Percentiles rank a stretch among this genome's conserved stretches.
Evolutionary conservation across 805 yeast genomes (phyloP).

Genomic region (Pichia deserticola): DNA sequence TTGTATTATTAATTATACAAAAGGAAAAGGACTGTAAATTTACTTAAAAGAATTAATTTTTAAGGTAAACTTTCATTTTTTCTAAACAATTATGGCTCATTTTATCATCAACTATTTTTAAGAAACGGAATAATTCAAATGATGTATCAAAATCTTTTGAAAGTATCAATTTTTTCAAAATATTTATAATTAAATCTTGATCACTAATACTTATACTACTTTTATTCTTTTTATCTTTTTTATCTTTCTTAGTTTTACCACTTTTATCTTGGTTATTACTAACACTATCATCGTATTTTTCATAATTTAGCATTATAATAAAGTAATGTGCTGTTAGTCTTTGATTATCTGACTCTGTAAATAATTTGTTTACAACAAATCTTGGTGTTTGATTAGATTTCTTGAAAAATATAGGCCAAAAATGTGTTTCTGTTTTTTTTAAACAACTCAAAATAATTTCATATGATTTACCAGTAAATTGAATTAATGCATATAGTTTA

Average conservation of each 20-base stretch:
- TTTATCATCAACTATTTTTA: constrained; percentile 39
- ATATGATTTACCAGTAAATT: constrained; percentile 25
- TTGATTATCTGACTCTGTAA: constrained; percentile 31
- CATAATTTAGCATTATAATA: constrained; percentile 45
- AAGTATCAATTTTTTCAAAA: constrained; percentile 35
- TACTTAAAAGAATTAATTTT: too few species aligned
- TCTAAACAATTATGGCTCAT: constrained; percentile 31
- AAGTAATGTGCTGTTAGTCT: constrained; percentile 45
- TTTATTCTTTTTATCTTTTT: constrained; percentile 2
- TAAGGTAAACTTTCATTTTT: constrained; percentile 14
- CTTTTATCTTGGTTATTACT: not conserved
- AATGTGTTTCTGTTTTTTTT: constrained; percentile 45
- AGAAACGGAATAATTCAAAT: constrained; percentile 46
- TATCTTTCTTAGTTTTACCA: not conserved
- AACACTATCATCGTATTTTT: constrained; percentile 19
- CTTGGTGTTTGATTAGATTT: constrained; percentile 37
- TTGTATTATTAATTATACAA: too few species aligned
- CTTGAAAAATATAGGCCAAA: constrained; percentile 43
- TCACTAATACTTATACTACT: constrained; percentile 24
- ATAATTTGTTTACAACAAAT: constrained; percentile 34
- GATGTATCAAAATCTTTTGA: constrained; percentile 44
- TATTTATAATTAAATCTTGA: constrained; percentile 33
- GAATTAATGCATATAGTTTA: constrained; percentile 26
- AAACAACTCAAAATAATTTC: constrained; percentile 43
- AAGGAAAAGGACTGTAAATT: too few species aligned